A percentile compares a stretch with the other conserved stretches of the same genome.
Conservation (phyloP, 352 stramenopile species). For the Phytophthora hybrid region DNA sequence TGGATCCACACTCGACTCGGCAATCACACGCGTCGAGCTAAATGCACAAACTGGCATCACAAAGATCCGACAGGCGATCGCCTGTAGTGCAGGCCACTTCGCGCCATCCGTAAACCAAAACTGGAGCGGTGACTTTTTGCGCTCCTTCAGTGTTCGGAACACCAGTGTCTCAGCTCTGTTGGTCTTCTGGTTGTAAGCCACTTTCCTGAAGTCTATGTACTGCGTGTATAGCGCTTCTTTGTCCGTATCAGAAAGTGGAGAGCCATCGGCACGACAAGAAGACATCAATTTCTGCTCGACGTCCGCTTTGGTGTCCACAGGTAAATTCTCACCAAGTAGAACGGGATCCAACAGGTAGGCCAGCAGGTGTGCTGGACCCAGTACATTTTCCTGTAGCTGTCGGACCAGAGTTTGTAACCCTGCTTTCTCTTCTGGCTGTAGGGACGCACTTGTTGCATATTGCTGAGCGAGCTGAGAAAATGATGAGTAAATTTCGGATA, state of each 20-base stretch:
- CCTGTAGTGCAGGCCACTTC: conserved; percentile 57
- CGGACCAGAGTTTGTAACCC: conserved; percentile 30
- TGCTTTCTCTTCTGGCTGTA: conserved; percentile 41
- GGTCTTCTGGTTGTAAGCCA: conserved; percentile 37
- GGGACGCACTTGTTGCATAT: conserved; percentile 28
- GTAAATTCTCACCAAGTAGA: conserved; percentile 47
- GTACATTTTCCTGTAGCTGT: conserved; percentile 30
- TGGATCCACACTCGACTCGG: conserved; percentile 11
- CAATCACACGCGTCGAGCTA: conserved; percentile 16
- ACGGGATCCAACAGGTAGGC: conserved; percentile 58
- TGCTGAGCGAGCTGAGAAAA: conserved; percentile 37
- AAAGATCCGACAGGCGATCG: conserved; percentile 50
- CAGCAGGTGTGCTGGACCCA: conserved; percentile 37
- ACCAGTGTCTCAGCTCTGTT: conserved; percentile 46
- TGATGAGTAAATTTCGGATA: conserved; percentile 51
- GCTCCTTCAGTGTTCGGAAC: conserved; percentile 54
- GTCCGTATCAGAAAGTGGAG: conserved; percentile 23
- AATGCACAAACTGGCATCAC: conserved; percentile 42
- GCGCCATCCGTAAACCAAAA: conserved; percentile 66
- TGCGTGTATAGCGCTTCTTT: conserved; percentile 54
- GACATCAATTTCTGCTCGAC: conserved; percentile 48
- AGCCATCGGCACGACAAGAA: conserved; percentile 31
- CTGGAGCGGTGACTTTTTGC: conserved; percentile 57
- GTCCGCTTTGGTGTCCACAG: conserved; percentile 38
- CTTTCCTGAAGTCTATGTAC: conserved; percentile 61